Evolutionary conservation across 2,329 filamentous ascomycete species (phyloP), one percentile per base, ranked within the genome.

Genomic region (Talaromyces sp.): DNA sequence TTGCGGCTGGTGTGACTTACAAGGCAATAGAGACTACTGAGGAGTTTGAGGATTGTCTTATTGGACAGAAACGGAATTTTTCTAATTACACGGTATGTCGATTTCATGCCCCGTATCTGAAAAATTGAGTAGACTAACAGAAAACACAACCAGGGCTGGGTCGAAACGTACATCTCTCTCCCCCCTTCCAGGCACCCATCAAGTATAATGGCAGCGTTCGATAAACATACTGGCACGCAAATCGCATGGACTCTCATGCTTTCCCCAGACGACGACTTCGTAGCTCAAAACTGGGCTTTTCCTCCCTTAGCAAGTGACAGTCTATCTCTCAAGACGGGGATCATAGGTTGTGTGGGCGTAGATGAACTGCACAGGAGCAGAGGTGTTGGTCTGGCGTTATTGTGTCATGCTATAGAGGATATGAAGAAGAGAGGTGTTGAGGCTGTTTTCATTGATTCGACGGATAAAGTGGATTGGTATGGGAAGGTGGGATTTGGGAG

Each of bases 191-290:
- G 74, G 9, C 75, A 79, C 66, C 75, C 80, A 7, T 72, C 74
- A 13, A 76, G 78, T 66, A 75, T 80, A 31, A 80, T 82, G 78
- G 72, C 76, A 2, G 80, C 78, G 1, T 79, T 80, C 47, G 75
- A 79, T 49, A 4, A 43, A 19, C 64, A 72, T 1, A 43, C 73
- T 0, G 77, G 75, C 3, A 72, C 73, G 3, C 80, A 82, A 66
- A 71, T 81, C 9, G 81, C 77, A 17, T 83, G 80, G 81, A 80
- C 80, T 1, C 67, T 83, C 11, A 83, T 82, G 79, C 74, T 79
- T 17, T 70, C 73, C 11, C 72, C 75, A 1, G 70, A 73, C 3
- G 73, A 74, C 3, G 62, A 72, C 1, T 60, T 79, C 10, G 67
- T 76, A 3, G 67, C 77, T 35, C 8, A 66, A 10, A 68, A 72